Percentiles rank a stretch among this genome's conserved stretches.
phyloP scores from a whole-genome alignment of 2,329 filamentous ascomycete genomes.

The Elsinoe ampelina region DNA sequence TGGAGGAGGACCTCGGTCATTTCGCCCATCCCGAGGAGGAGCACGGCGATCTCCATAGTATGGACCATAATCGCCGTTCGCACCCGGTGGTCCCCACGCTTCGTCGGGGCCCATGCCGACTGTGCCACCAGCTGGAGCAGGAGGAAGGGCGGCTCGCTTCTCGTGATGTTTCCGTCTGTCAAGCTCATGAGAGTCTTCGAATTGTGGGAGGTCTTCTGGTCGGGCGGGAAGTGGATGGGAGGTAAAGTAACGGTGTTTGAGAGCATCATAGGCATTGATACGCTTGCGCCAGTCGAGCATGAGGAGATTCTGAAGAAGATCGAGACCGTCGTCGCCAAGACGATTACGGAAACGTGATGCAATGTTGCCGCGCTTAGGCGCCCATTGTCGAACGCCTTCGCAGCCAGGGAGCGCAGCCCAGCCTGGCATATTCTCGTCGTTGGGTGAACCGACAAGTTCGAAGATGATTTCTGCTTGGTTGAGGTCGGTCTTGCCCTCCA shows the following conservation, averaged over 20 bases:
- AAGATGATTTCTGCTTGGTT: constrained; percentile 93
- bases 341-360: constrained; percentile 66
- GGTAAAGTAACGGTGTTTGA: constrained; percentile 87
- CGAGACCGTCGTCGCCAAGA: constrained; percentile 51
- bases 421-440: constrained; percentile 82
- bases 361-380: constrained; percentile 54
- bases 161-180: constrained; percentile 85
- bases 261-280: constrained; percentile 86
- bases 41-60: constrained; percentile 21
- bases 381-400: constrained; percentile 59
- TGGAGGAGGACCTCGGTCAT: constrained; percentile 25
- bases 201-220: constrained; percentile 79
- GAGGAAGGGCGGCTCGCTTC: constrained; percentile 72
- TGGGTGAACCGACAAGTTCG: constrained; percentile 82
- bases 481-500: constrained; percentile 77
- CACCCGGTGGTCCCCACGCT: constrained; percentile 27
- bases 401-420: constrained; percentile 77
- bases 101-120: constrained; percentile 64
- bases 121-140: constrained; percentile 82
- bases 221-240: constrained; percentile 66
- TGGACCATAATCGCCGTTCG: constrained; percentile 20
- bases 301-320: constrained; percentile 71
- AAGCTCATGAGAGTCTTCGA: constrained; percentile 94
- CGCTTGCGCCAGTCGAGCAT: constrained; percentile 81
- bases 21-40: constrained; percentile 21